These are phyloP conservation scores for Chlorella sp. DNA, from an alignment of 139 green algal genomes.

Conservation along the genomic window DNA sequence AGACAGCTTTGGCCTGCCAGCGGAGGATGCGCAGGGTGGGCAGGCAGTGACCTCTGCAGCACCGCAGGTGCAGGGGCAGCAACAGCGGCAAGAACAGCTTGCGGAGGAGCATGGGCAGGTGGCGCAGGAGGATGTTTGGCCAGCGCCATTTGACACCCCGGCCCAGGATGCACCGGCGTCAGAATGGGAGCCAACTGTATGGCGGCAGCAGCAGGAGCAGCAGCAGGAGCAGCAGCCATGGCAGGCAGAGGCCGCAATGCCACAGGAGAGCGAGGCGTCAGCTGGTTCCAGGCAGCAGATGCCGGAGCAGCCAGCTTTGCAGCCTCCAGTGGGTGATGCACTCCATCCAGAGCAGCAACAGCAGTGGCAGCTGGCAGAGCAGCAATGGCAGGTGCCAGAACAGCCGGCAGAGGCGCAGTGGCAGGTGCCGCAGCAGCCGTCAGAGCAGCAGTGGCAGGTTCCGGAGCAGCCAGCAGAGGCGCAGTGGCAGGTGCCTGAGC, in stretches of 20 bases:
- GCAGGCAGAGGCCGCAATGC: background rate
- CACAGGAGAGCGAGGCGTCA: too few species aligned
- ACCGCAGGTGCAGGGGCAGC: background rate
- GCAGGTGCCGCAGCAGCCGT: background rate
- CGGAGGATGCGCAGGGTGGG: background rate
- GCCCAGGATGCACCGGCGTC: too few species aligned
- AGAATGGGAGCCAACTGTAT: too few species aligned
- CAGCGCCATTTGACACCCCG: too few species aligned
- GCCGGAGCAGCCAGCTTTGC: too few species aligned
- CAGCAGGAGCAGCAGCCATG: background rate
- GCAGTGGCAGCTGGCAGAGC: background rate
- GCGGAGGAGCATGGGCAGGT: background rate
- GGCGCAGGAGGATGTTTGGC: background rate
- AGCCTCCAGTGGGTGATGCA: too few species aligned
- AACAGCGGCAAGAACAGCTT: background rate
- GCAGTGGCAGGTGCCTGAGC: background rate
- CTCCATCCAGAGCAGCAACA: background rate
- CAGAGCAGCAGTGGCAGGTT: background rate
- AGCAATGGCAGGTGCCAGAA: too few species aligned
- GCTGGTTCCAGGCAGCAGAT: too few species aligned
- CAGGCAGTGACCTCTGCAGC: background rate
- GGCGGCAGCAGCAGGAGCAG: background rate
- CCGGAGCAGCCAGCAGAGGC: background rate
- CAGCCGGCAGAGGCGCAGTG: background rate
- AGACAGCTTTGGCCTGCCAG: conserved; percentile 10